A percentile compares a stretch with the other conserved stretches of the same genome.
These are phyloP conservation scores for Harrya chromipes DNA, from an alignment of 768 basidiomycete genomes.

Conservation along the genomic window DNA sequence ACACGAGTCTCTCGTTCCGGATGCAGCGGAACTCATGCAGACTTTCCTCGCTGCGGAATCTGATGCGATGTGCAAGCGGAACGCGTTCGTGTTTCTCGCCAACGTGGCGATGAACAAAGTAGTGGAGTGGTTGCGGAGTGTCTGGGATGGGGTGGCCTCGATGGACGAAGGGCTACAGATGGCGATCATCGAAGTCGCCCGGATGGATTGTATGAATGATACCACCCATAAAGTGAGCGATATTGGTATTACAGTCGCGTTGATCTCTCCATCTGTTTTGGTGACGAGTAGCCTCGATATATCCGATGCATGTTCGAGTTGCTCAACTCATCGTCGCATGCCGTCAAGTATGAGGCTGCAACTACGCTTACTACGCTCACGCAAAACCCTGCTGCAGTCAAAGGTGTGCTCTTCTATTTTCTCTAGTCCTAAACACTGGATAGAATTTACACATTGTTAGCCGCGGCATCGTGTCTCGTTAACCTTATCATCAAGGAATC, in stretches of 20 bases:
- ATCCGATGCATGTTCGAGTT: constrained; percentile 93
- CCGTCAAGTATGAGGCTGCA: constrained; percentile 97
- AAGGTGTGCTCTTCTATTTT: constrained; percentile 51
- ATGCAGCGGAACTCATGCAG: constrained; percentile 93
- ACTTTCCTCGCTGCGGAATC: constrained; percentile 96
- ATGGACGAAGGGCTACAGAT: constrained; percentile 95
- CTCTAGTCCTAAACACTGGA: neutral
- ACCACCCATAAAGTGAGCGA: constrained; percentile 72
- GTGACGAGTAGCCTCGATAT: constrained; percentile 67
- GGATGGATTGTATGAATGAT: constrained; percentile 85
- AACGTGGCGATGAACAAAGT: constrained; percentile 85
- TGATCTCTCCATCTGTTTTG: constrained; percentile 3
- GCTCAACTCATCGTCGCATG: constrained; percentile 83
- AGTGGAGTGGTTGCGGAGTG: constrained; percentile 83
- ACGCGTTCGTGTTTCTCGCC: constrained; percentile 94
- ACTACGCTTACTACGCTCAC: constrained; percentile 92
- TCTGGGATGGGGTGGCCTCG: constrained; percentile 77
- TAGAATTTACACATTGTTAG: constrained; percentile 37
- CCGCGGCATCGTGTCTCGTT: constrained; percentile 86
- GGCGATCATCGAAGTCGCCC: constrained; percentile 90
- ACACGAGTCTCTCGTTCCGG: constrained; percentile 93
- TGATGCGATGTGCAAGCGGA: constrained; percentile 94
- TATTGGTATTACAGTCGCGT: neutral
- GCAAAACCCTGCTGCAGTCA: constrained; percentile 93
- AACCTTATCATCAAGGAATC: constrained; percentile 91